A percentile compares a stretch with the other conserved stretches of the same genome.
Conservation (phyloP, 257 asterid genomes). For the Penstemon davidsonii region DNA sequence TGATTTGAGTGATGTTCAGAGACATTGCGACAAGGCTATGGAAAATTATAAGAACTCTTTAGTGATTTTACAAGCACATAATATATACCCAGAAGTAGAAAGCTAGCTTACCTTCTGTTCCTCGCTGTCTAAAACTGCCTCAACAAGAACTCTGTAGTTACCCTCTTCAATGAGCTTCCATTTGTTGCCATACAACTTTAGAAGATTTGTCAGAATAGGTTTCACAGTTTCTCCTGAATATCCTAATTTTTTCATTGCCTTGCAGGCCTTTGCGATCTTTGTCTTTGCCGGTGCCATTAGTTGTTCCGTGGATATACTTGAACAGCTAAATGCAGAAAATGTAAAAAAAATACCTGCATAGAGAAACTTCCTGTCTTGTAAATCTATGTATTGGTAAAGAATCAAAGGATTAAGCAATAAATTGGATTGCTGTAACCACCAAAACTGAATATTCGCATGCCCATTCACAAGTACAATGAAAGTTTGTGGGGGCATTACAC, state of each 20-base stretch:
- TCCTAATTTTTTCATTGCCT: conserved; percentile 43
- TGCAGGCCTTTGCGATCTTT: conserved; percentile 34
- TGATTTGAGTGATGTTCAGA: neutral
- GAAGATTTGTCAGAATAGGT: conserved; percentile 39
- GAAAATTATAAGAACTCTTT: neutral
- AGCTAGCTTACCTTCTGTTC: conserved; percentile 37
- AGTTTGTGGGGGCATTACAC: neutral
- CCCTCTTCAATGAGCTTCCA: conserved; percentile 50
- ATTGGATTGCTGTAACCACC: neutral
- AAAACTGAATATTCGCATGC: neutral
- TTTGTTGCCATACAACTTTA: conserved; percentile 35
- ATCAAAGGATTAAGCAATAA: neutral
- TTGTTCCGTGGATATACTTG: conserved; percentile 4
- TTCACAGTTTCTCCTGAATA: conserved; percentile 33
- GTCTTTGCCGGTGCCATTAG: conserved; percentile 31
- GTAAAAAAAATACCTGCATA: conserved; percentile 1
- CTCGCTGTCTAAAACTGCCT: conserved; percentile 41
- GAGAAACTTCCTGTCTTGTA: neutral
- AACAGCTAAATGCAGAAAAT: conserved; percentile 2
- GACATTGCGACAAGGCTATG: neutral
- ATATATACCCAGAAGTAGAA: conserved; percentile 5
- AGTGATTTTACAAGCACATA: conserved; percentile 4
- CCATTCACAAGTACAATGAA: neutral
- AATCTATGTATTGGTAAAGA: neutral
- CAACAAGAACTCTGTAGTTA: conserved; percentile 40